Base-by-base conservation (phyloP, 768 basidiomycete species). In the Rickenella mellea region DNA sequence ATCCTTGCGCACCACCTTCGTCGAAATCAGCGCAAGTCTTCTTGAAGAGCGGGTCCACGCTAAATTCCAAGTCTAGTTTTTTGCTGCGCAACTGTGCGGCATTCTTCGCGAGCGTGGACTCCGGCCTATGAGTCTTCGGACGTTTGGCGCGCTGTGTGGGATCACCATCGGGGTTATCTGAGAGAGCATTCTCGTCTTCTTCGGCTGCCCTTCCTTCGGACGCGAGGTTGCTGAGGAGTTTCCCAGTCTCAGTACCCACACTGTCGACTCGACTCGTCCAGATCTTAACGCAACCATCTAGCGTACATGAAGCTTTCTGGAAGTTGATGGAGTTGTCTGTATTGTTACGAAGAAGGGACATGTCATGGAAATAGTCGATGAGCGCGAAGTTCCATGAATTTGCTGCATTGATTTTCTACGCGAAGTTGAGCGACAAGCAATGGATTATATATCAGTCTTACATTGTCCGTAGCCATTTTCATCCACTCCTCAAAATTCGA, bases 401-500 rank as follows among this genome's bases (percentile, higher is more conserved):
- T 30, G 80, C 78, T 5, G 88, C 84, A 45, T 92, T 99, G 66
- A 99, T 98, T 97, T 98, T 99, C 96, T 98, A 55, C 15, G 26
- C 45, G 36, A 46, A 37, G 29, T 41, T 60, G 32, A 49, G 20
- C n/a, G 40, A 6, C 14, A 47, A 44, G 37, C 8, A 41, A 36
- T 27, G 9, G 24, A 37, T 21, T 15, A 35, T 14, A n/a, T 17
- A 10, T 31, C 41, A 25, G 4, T 67, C 79, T 52, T 57, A 97
- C 96, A 62, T 98, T 98, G 58, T 98, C 94, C 2, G 94, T 98
- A 1, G 93, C 92, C 80, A 98, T 81, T 70, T 98, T 98, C 94
- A 99, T 98, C 96, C 96, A 98, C 62, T 98, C 92, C 59, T 99
- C 96, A 55, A 83, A 96, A 53, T 92, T 96, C 28, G 80, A 83